Percentiles rank a stretch among this genome's conserved stretches.
These are phyloP conservation scores for Bacidia rubella DNA, from an alignment of 495 filamentous ascomycete genomes.

Conservation along the genomic window DNA sequence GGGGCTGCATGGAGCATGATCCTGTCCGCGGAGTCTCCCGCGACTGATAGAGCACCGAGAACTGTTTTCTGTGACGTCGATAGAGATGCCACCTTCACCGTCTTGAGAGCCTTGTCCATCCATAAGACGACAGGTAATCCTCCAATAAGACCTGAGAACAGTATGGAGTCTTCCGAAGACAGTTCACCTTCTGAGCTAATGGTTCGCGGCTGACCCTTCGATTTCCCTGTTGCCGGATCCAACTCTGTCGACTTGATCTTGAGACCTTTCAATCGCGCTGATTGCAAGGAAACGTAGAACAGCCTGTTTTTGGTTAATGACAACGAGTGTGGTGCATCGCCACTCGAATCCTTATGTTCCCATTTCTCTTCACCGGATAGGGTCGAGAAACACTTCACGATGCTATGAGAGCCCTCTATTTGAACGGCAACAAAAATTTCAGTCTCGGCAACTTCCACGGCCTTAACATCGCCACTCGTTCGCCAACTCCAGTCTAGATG, in stretches of 20 bases:
- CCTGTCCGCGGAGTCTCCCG: constrained; percentile 45
- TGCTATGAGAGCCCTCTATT: not conserved
- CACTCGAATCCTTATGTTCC: constrained; percentile 29
- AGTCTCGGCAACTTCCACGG: constrained; percentile 61
- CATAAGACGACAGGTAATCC: constrained; percentile 70
- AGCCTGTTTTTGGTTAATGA: constrained; percentile 60
- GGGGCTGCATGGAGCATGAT: constrained; percentile 64
- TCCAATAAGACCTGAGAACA: constrained; percentile 74
- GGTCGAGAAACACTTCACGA: not conserved
- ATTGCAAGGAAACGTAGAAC: constrained; percentile 65
- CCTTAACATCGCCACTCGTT: constrained; percentile 43
- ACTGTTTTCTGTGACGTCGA: constrained; percentile 50
- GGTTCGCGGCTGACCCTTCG: constrained; percentile 43
- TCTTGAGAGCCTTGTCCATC: constrained; percentile 55
- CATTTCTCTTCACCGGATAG: not conserved
- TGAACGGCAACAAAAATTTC: constrained; percentile 38
- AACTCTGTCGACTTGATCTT: constrained; percentile 62
- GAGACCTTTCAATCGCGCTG: constrained; percentile 47
- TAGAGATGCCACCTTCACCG: constrained; percentile 66
- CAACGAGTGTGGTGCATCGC: constrained; percentile 63
- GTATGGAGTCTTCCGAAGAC: constrained; percentile 47
- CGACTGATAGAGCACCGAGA: constrained; percentile 36
- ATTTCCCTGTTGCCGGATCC: constrained; percentile 55
- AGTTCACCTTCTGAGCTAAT: constrained; percentile 65
- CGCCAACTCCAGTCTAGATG: constrained; percentile 61